Percentiles rank a stretch among this genome's conserved stretches.
These are phyloP conservation scores for Dactylellina drechsleri DNA, from an alignment of 2,329 filamentous ascomycete species.

Conservation along the genomic window DNA sequence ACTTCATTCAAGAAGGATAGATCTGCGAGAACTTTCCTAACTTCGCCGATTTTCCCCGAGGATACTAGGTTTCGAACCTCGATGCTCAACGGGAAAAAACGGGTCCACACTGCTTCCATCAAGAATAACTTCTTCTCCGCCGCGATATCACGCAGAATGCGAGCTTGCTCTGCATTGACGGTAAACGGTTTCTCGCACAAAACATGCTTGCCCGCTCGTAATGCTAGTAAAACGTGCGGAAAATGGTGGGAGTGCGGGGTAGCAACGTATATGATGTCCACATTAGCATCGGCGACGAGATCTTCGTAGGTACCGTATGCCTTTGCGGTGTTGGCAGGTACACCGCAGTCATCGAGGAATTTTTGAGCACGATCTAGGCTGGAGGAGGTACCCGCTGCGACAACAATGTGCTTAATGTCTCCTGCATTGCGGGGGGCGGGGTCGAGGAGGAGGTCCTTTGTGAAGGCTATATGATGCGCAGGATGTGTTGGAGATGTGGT, in stretches of 20 bases:
- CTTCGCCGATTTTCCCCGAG: slow-evolving; percentile 69
- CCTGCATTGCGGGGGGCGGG: slow-evolving; percentile 74
- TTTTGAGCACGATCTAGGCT: slow-evolving; percentile 74
- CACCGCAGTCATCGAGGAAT: slow-evolving; percentile 77
- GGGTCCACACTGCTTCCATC: slow-evolving; percentile 90
- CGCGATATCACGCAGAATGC: slow-evolving; percentile 76
- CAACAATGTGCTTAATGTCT: slow-evolving; percentile 79
- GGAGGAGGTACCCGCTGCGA: slow-evolving; percentile 81
- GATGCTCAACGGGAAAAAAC: slow-evolving; percentile 85
- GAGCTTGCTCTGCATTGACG: slow-evolving; percentile 80
- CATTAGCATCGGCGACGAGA: slow-evolving; percentile 78
- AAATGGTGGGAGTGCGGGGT: slow-evolving; percentile 94
- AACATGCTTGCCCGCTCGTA: slow-evolving; percentile 85
- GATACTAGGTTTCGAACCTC: slow-evolving; percentile 74
- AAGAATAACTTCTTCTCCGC: slow-evolving; percentile 77
- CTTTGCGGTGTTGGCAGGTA: slow-evolving; percentile 71
- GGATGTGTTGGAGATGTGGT: slow-evolving; percentile 38
- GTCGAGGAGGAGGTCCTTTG: slow-evolving; percentile 80
- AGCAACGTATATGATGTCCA: slow-evolving; percentile 88
- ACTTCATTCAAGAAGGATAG: slow-evolving; percentile 72
- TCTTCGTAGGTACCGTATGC: slow-evolving; percentile 84
- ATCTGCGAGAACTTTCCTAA: slow-evolving; percentile 72
- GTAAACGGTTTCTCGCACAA: slow-evolving; percentile 92
- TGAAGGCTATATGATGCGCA: slow-evolving; percentile 66
- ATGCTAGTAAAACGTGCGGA: slow-evolving; percentile 85